phyloP scores from a whole-genome alignment of 176 grass and related monocot species.

The Musa troglodytarum region DNA sequence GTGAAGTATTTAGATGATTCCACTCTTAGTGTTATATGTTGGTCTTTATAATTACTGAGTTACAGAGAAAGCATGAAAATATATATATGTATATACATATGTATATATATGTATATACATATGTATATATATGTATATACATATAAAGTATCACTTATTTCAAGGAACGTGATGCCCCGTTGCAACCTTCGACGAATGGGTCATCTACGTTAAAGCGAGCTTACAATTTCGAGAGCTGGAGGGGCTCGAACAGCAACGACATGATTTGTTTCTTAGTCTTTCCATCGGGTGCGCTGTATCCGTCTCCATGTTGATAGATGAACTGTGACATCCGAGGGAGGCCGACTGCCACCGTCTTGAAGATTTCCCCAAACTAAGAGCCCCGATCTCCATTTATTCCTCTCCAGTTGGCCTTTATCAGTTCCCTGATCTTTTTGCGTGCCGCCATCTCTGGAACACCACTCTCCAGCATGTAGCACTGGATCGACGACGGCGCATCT shows the following conservation, averaged over 20 bases:
- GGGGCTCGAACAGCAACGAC: conserved; percentile 12
- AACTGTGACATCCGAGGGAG: not conserved
- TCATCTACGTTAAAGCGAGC: too few relatives aligned
- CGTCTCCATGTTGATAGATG: conserved; percentile 23
- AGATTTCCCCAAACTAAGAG: conserved; percentile 9
- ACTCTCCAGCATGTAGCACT: conserved; percentile 27
- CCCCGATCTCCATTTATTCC: conserved; percentile 5
- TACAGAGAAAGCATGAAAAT: too few relatives aligned
- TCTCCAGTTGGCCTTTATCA: conserved; percentile 19
- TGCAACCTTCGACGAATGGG: too few relatives aligned
- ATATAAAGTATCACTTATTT: too few relatives aligned
- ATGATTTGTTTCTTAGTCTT: conserved; percentile 18
- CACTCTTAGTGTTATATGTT: too few relatives aligned
- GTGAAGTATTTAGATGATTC: too few relatives aligned
- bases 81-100: too few relatives aligned
- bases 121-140: too few relatives aligned
- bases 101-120: too few relatives aligned
- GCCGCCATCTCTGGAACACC: not conserved
- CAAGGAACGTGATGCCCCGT: too few relatives aligned
- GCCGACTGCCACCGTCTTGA: conserved; percentile 1
- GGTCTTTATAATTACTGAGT: too few relatives aligned
- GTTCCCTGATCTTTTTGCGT: conserved; percentile 13
- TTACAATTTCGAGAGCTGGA: not conserved
- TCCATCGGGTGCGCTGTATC: conserved; percentile 14
- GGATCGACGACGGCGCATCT: conserved; percentile 22